These are phyloP conservation scores for Amoebophrya sp. DNA, from an alignment of 169 alveolate genomes.

Conservation along the genomic window DNA sequence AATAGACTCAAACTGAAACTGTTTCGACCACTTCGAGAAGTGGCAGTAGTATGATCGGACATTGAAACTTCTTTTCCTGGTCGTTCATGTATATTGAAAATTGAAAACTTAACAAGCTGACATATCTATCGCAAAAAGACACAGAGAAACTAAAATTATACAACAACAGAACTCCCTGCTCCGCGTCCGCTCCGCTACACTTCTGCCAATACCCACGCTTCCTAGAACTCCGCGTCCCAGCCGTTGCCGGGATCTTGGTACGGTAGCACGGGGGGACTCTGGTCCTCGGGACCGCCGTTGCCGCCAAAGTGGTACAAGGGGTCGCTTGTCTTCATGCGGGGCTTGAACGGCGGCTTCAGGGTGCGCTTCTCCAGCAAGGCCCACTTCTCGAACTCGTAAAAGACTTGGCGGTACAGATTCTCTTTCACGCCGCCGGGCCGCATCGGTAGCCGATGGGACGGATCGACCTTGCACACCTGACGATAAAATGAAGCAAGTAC, in stretches of 20 bases:
- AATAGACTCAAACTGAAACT: no score
- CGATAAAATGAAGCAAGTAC: no score
- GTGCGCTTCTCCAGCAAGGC: background rate
- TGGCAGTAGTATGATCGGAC: no score
- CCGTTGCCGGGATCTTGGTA: background rate
- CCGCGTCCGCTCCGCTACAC: no score
- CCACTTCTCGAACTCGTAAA: background rate
- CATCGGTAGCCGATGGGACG: background rate
- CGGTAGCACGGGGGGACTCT: background rate
- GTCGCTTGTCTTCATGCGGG: background rate
- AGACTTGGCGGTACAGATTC: background rate
- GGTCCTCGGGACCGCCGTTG: background rate
- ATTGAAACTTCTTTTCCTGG: no score
- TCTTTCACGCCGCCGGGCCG: background rate
- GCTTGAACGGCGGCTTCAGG: background rate
- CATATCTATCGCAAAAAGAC: no score
- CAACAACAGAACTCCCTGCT: no score
- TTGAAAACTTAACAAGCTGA: no score
- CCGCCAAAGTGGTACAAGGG: background rate
- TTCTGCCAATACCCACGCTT: no score
- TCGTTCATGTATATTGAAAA: no score
- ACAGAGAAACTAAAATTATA: no score
- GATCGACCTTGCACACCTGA: background rate
- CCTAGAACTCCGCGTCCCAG: background rate
- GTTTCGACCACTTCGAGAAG: no score